phyloP scores from a whole-genome alignment of 1,139 yeast species.

The Yamadazyma pseudoaaseri region DNA sequence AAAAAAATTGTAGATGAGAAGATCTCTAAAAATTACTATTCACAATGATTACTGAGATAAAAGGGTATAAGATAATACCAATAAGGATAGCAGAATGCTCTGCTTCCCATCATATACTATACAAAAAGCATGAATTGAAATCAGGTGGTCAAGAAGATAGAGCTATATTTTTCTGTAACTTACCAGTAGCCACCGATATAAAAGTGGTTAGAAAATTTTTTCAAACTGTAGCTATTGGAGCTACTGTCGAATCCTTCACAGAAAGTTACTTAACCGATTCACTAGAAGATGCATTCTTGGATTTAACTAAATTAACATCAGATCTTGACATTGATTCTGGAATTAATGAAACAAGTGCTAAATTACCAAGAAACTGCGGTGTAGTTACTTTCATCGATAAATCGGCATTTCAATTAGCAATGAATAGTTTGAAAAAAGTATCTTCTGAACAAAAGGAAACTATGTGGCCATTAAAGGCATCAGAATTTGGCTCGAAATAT shows the following conservation, averaged over 20 bases:
- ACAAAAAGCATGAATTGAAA: slow-evolving; percentile 62
- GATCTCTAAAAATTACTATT: slow-evolving; percentile 2
- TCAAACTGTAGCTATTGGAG: slow-evolving; percentile 56
- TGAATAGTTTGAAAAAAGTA: slow-evolving; percentile 55
- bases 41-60: slow-evolving; percentile 34
- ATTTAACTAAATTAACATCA: slow-evolving; percentile 59
- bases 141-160: slow-evolving; percentile 33
- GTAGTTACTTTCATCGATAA: slow-evolving; percentile 75
- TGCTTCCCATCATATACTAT: slow-evolving; percentile 50
- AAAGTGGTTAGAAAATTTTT: slow-evolving; percentile 57
- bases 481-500: slow-evolving; percentile 26
- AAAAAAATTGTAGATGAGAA: slow-evolving; percentile 8
- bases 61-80: slow-evolving; percentile 56
- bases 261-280: slow-evolving; percentile 38
- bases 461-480: slow-evolving; percentile 30
- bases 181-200: slow-evolving; percentile 63
- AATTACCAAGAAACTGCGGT: slow-evolving; percentile 72
- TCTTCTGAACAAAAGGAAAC: slow-evolving; percentile 22
- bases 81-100: slow-evolving; percentile 35
- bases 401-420: slow-evolving; percentile 66
- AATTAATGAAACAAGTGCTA: slow-evolving; percentile 29
- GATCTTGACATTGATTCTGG: slow-evolving; percentile 33
- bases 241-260: slow-evolving; percentile 53
- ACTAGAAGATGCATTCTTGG: slow-evolving; percentile 54
- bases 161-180: slow-evolving; percentile 70